Base-by-base conservation (phyloP, 2,329 filamentous ascomycete species). In the Microascus cirrosus region DNA sequence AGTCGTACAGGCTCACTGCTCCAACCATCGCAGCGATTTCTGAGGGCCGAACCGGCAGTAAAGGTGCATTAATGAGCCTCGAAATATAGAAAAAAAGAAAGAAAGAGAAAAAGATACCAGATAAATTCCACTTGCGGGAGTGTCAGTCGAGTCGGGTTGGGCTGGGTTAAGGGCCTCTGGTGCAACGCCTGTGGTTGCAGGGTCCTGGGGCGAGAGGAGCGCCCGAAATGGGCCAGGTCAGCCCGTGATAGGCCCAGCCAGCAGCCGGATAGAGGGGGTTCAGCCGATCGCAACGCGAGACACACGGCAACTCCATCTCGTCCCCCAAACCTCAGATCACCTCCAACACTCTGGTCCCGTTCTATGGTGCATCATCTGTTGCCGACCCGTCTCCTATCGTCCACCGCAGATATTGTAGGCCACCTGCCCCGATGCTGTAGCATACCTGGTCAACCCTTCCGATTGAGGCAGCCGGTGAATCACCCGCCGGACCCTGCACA, bases 241-340 rank as follows among this genome's bases (percentile, higher is more conserved):
- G 39, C 15, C 39, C 15, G 39, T 7, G 39, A n/a, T n/a, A 45
- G 15, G 39, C 10, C 15, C 39, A n/a, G 15, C 39, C 39, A 45
- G n/a, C 22, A 20, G 7, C 11, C 5, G n/a, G 45, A 22, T 24
- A 53, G 45, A 20, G 45, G 24, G 25, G 45, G 15, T 25, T 25
- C 35, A 52, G 55, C 28, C 32, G 55, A 57, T 57, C 55, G 55
- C 50, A 48, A 45, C 56, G 22, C 22, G n/a, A 15, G 12, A 12
- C 15, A 34, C 24, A 54, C 51, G 39, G n/a, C 39, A 50, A 56
- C 50, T 58, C 24, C 36, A 53, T 58, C 52, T 54, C 56, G 48
- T 36, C 53, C 56, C 15, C 35, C 56, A 8, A 56, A 12, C 50
- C 28, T 54, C 51, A 35, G 50, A 53, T 54, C 56, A 58, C 18